Conservation (phyloP, 1,284 basidiomycete genomes). For the Tilletiaria anomala region DNA sequence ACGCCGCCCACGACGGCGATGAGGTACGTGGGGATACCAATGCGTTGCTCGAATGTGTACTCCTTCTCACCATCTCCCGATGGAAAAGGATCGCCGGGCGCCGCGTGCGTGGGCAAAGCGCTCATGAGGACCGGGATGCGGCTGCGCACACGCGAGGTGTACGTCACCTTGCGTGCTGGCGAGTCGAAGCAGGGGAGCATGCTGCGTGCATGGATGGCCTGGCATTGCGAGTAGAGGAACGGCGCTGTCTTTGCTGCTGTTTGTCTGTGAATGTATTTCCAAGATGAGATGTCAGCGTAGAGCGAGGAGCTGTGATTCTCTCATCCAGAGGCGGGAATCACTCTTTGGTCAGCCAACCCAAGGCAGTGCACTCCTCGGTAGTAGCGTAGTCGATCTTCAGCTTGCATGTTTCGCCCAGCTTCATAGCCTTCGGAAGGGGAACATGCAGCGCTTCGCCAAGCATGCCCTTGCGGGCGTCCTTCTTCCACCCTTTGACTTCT, state of each 20-base stretch:
- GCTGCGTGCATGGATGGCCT: conserved; percentile 47
- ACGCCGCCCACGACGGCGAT: conserved; percentile 37
- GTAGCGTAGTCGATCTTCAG: conserved; percentile 46
- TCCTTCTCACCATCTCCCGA: conserved; percentile 13
- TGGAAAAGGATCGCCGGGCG: too few species aligned
- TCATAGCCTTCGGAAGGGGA: conserved; percentile 29
- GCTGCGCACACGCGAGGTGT: conserved; percentile 26
- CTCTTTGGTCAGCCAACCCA: conserved; percentile 87
- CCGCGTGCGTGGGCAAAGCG: conserved; percentile 17
- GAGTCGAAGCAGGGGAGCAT: conserved; percentile 32
- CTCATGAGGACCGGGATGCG: conserved; percentile 36
- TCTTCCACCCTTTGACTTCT: conserved; percentile 25
- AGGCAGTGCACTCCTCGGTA: conserved; percentile 60
- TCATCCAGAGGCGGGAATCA: conserved; percentile 39
- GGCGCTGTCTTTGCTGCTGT: conserved; percentile 63
- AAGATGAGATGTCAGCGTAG: too few species aligned
- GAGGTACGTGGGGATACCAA: conserved; percentile 34
- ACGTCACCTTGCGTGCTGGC: conserved; percentile 35
- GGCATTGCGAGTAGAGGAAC: conserved; percentile 86
- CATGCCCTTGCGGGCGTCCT: conserved; percentile 46
- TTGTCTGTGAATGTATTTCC: too few species aligned
- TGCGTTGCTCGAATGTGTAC: conserved; percentile 32
- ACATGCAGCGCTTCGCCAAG: conserved; percentile 41
- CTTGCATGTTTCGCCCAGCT: conserved; percentile 17
- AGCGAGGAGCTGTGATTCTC: background rate